Base-by-base conservation (phyloP, 441 rosid species). In the Jatropha podagrica region DNA sequence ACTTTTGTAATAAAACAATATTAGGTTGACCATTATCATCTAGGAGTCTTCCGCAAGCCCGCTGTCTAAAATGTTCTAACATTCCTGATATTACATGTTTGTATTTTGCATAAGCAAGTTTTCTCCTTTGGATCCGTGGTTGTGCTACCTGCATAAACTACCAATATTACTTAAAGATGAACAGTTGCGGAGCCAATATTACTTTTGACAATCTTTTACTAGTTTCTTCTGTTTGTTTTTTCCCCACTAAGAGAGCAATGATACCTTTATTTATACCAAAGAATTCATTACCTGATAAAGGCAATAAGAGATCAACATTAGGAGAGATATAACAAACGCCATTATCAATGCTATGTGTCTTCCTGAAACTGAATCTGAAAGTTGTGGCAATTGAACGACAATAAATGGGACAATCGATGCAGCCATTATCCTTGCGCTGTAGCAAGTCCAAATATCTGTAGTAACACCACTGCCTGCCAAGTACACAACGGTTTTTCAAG, bases 341-440 rank as follows among this genome's bases (percentile, higher is more conserved):
- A 92, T 78, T 81, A 94, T 82, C 65, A 94, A 87, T 0, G 93
- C 88, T 14, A 88, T 76, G 74, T 85, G 93, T 74, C 91, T 86
- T 82, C 92, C 94, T 7, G 96, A 87, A 11, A 84, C 83, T 41
- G 96, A 90, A 52, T 76, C 72, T 73, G 90, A 80, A 74, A 86
- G 9, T 74, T 94, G 95, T 52, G 93, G 92, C 62, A 92, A 59
- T 83, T 94, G 96, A 74, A 94, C 97, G 73, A 92, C 80, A 71
- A 94, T 12, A 74, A 94, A 92, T 7, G 98, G 98, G 66, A 94
- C 78, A 67, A 92, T 82, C 7, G 98, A 94, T 76, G 89, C 76
- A 40, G 81, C 85, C 98, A 94, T 94, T 62, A 94, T 86, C 77
- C 88, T 77, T 65, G 98, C 97, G 48, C 95, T 94, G 76, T 91